Evolutionary conservation across 371 early-diverging fungal species (phyloP), one percentile per base, ranked within the genome.

Genomic region (Funneliformis caledonium): DNA sequence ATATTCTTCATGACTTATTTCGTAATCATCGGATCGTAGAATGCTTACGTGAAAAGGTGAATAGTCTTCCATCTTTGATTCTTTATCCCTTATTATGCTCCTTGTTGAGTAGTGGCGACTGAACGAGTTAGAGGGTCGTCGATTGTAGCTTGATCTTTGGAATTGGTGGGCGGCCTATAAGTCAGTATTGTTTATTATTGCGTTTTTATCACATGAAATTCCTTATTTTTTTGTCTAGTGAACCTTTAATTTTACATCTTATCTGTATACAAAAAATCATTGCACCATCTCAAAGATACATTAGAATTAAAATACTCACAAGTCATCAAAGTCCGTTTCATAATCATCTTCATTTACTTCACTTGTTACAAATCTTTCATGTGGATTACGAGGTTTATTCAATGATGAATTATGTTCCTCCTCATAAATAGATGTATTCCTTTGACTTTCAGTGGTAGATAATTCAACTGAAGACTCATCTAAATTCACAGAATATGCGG

Each of bases 371-470:
- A 78, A 19, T 22, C 78, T 31, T 43, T 78, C 65, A 52, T 56
- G 78, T 69, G 69, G 69, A 50, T 78, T 78, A 52, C 78, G 47
- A 26, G 78, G 69, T n/a, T 69, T 78, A 50, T 78, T 78, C 48
- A 78, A 47, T 52, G 62, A 48, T 16, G 14, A 12, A 3, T 47
- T 37, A 62, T 74, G 56, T 59, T 74, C 75, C 11, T 76, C 62
- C 52, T 73, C 50, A 19, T 75, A 59, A 14, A 14, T 14, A 31
- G 47, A 31, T 33, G 11, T 22, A 37, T 42, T 42, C 6, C 33
- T 26, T 37, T 33, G 62, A 42, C 33, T 68, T 16, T 26, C 26
- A 26, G 69, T 68, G 16, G 62, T 22, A n/a, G 78, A 78, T 56
- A 68, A 50, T 65, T 78, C 78, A 19, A 43, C 43, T 4, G 69